Percentiles rank a stretch among this genome's conserved stretches.
These are phyloP conservation scores for Colletotrichum tropicale DNA, from an alignment of 2,329 filamentous ascomycete species.

Conservation along the genomic window DNA sequence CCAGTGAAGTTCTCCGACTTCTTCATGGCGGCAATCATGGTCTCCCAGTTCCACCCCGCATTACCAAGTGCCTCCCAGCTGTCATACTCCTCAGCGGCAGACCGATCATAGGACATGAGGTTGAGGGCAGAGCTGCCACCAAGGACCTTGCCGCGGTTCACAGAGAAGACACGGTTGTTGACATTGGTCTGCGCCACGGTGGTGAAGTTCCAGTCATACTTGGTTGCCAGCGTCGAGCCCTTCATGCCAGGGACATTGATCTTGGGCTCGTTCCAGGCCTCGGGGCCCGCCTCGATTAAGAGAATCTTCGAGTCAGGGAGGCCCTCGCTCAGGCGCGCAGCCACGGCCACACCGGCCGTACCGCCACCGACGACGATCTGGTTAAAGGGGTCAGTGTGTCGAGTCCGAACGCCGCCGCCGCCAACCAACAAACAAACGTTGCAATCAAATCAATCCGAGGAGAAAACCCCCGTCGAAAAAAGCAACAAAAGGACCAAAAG, in stretches of 20 bases:
- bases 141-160: slow-evolving; percentile 48
- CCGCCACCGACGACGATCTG: slow-evolving; percentile 37
- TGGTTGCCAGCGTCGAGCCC: slow-evolving; percentile 25
- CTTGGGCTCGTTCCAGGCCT: slow-evolving; percentile 23
- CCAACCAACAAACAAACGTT: not conserved
- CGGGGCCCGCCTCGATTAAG: slow-evolving; percentile 34
- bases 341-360: slow-evolving; percentile 36
- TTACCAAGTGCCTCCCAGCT: slow-evolving; percentile 38
- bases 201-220: slow-evolving; percentile 43
- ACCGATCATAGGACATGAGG: slow-evolving; percentile 40
- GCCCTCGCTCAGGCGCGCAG: slow-evolving; percentile 26
- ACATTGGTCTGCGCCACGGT: slow-evolving; percentile 41
- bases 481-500: not conserved
- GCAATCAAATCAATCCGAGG: not conserved
- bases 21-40: slow-evolving; percentile 36
- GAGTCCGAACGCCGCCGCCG: not conserved
- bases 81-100: slow-evolving; percentile 33
- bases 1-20: slow-evolving; percentile 32
- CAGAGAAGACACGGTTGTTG: slow-evolving; percentile 38
- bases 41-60: slow-evolving; percentile 38
- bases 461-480: not conserved
- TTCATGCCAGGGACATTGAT: slow-evolving; percentile 32
- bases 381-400: not conserved
- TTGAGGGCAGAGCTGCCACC: slow-evolving; percentile 51
- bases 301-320: slow-evolving; percentile 27